Base-by-base conservation (phyloP, 495 filamentous ascomycete genomes). In the Neurospora sp. region DNA sequence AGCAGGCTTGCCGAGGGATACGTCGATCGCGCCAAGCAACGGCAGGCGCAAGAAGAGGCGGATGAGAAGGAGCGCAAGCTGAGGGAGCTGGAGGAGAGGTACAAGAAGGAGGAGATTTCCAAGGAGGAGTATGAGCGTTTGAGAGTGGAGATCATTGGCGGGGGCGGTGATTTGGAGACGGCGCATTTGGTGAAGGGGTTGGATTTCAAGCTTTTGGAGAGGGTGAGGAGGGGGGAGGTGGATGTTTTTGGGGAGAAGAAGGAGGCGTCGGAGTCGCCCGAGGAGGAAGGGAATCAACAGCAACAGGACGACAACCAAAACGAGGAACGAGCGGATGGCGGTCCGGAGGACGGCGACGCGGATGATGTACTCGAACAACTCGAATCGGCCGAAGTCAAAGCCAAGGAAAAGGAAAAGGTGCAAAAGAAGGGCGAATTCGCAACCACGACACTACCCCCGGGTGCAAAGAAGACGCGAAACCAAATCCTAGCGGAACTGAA, bases 151-250 rank as follows among this genome's bases (percentile, higher is more conserved):
- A 92, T 97, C 71, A 89, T 94, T 4, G 94, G 94, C 3, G 54
- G 54, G 1, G 54, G 54, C 35, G 95, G 94, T 6, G 93, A 97
- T 79, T 78, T 93, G 39, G 82, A 82, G 3, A 91, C 90, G 76
- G 95, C 92, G 42, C 92, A 96, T 86, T 83, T 97, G 77, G 90
- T 97, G 39, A 98, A 98, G 81, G 96, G 96, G 2, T 81, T 99
- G 73, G 96, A 99, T 82, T 91, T 91, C 77, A 90, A 90, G 81
- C 82, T 99, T 23, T 82, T 99, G 69, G 89, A 91, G 80, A 86
- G 91, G 77, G 86, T 94, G 39, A 87, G 85, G 76, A 88, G 86
- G 70, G 93, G 92, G 6, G 93, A 95, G 80, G 54, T 62, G 23
- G 90, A 95, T 84, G 86, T 94, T 16, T 86, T 87, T 74, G 75